Evolutionary conservation across 345 rosid genomes (phyloP), one percentile per base, ranked within the genome.

Genomic region (Gossypium australe): DNA sequence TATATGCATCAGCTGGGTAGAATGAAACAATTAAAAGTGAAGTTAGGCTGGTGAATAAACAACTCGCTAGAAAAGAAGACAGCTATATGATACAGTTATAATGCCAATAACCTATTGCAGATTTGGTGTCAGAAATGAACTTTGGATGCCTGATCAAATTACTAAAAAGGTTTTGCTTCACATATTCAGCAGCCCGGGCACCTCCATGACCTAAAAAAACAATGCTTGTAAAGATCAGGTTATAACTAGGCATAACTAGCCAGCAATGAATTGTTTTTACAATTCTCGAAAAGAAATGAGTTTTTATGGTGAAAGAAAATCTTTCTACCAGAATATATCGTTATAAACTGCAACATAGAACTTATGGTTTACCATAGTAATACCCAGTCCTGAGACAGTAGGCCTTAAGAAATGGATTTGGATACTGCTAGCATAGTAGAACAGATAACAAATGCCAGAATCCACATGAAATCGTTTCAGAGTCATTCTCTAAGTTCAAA

Each of bases 151-250:
- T 89, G 81, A 95, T 93, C 81, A 95, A 82, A 87, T 95, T 95
- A 75, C 94, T 90, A 84, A 95, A 93, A 61, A 93, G 94, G 76
- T 93, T 93, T 58, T 90, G 91, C 74, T 95, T 95, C 83, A 95
- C 98, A 80, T 91, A 95, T 83, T 95, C 98, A 78, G 99, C 99
- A 70, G 99, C 99, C 52, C 99, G 93, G 71, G 92, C 97, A 78
- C 99, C 99, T 70, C 99, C 99, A 84, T 95, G 99, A 79, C 99
- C 99, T 95, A 81, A 75, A 84, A 78, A 13, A 73, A 58, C 67
- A 20, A 7, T 17, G 45, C 34, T 56, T 6, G 52, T 43, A 24
- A 63, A 49, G 17, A 58, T 8, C 47, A n/a, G 58, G 53, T 25
- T 20, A 29, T 56, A 51, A 68, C n/a, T 27, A 25, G 1, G 58